Base-by-base conservation (phyloP, 768 basidiomycete genomes). In the Hebeloma cylindrosporum region DNA sequence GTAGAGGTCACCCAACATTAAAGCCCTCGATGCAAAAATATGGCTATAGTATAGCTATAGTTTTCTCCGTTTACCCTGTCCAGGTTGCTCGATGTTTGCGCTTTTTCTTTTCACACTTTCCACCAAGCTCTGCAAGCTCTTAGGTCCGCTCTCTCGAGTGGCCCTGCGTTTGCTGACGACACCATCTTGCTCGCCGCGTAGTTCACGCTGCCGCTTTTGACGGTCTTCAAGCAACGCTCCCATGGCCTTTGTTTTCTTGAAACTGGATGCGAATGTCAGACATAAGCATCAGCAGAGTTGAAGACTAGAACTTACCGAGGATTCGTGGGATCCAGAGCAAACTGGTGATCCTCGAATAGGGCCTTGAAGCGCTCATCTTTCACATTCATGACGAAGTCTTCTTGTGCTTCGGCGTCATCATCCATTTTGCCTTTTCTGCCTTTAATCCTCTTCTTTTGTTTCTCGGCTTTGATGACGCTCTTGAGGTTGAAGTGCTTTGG, bases 241-340 rank as follows among this genome's bases (percentile, higher is more conserved):
- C 95, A 98, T 99, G 38, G 82, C 82, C 65, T 87, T 90, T 1
- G 95, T 94, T 72, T 88, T 93, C 63, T 87, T 92, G 73, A 88
- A 98, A 44, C 93, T 97, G 57, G 16, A 14, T 43, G 47, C 35
- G 25, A 37, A 40, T 47, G 21, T 51, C 16, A 52, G 42, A 45
- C 46, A 40, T 11, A n/a, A 9, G 14, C 25, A 20, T 25, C 7
- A 25, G 25, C 10, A 26, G 45, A 11, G 18, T 7, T 2, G 8
- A 28, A 25, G 51, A 7, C n/a, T n/a, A 10, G 38, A 8, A 75
- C 93, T 52, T 60, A 96, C 95, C 84, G 89, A 61, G 95, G 93
- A 67, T 97, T 89, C 41, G 81, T 88, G 14, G 96, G 95, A 64
- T 99, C 96, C 53, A 99, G 93, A 0, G 95, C 94, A 53, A 90